These are phyloP conservation scores for Primulina huaijiensis DNA, from an alignment of 257 asterid species.

Conservation along the genomic window DNA sequence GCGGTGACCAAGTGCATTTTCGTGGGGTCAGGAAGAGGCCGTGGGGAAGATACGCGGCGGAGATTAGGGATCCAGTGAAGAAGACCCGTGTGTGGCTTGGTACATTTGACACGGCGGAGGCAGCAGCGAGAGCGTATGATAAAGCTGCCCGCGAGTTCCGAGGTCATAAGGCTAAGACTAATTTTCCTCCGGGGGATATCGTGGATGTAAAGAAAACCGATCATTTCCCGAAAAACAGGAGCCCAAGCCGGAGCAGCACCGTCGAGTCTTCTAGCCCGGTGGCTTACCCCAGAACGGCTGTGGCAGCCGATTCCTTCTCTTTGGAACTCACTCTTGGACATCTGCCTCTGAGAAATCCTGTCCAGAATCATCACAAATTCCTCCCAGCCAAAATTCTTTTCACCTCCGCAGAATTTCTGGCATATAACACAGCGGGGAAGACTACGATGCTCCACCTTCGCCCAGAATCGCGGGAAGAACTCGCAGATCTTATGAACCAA, in stretches of 20 bases:
- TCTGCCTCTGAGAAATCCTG: not conserved
- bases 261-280: slow-evolving; percentile 29
- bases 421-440: not conserved
- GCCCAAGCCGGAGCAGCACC: slow-evolving; percentile 33
- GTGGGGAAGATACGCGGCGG: slow-evolving; percentile 37
- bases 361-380: slow-evolving; percentile 2
- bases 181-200: slow-evolving; percentile 21
- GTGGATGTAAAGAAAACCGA: not conserved
- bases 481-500: not conserved
- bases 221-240: slow-evolving; percentile 1
- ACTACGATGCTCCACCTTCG: slow-evolving; percentile 36
- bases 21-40: slow-evolving; percentile 37
- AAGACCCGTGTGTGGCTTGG: slow-evolving; percentile 34
- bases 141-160: slow-evolving; percentile 31
- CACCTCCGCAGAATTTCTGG: not conserved
- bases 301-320: slow-evolving; percentile 19
- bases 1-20: slow-evolving; percentile 22
- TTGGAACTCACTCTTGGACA: slow-evolving; percentile 25
- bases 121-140: slow-evolving; percentile 32
- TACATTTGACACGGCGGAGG: slow-evolving; percentile 35
- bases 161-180: slow-evolving; percentile 31
- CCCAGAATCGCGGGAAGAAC: not conserved
- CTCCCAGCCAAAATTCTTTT: not conserved
- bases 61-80: slow-evolving; percentile 35
- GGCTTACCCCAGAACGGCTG: slow-evolving; percentile 9